Base-by-base conservation (phyloP, 306 rosid genomes). In the Trichosanthes truncata region DNA sequence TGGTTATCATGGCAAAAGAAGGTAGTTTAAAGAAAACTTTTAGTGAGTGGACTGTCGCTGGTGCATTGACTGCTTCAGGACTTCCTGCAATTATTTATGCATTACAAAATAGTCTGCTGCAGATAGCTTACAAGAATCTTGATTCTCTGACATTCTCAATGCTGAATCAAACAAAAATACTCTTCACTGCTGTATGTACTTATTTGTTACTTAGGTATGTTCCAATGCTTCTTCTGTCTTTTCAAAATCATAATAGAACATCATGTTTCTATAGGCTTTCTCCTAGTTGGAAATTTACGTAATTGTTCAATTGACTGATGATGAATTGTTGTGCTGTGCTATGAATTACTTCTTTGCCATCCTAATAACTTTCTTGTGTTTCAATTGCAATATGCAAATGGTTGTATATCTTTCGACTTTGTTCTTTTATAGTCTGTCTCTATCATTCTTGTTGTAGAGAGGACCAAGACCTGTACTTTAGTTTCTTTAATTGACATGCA, bases 61-160 rank as follows among this genome's bases (percentile, higher is more conserved):
- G 96, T 79, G 98, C 98, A 3, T 81, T 96, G 84, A 91, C 97
- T 78, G 98, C 99, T 63, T 96, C 98, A 43, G 99, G 94, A 65
- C 96, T 93, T 68, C 99, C 99, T 55, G 99, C 99, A 2, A 97
- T 95, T 40, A 96, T 91, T 53, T 96, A 96, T 79, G 94, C 99
- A 48, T 85, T 96, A 81, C 99, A 96, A 86, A 96, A 93, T 86
- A 96, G 97, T 84, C 90, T 96, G 87, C 86, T 96, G 84, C 99
- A 96, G 87, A 91, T 96, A 80, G 87, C 99, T 80, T 96, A 93
- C 89, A 91, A 74, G 90, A 96, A 93, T 82, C 96, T 96, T 56
- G 99, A 96, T 88, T 96, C 99, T 4, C 93, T 96, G 78, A 96
- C 98, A 12, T 96, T 96, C 87, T 93, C 99, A 18, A 93, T 96